Evolutionary conservation across 23 red algal genomes (phyloP).

Genomic region (Pyropia yezoensis): DNA sequence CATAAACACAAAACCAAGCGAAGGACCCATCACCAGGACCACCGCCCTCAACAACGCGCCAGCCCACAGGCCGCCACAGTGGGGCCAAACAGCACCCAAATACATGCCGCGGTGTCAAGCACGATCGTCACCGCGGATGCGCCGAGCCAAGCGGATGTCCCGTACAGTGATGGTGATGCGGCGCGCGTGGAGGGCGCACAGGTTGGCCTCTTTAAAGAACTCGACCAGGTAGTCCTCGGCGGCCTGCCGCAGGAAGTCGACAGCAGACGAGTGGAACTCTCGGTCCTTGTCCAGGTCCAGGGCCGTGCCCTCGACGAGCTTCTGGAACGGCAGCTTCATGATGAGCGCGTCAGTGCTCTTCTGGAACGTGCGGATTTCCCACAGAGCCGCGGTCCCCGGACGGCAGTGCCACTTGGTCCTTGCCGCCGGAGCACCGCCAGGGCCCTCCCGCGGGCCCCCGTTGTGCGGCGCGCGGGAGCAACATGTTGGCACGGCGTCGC

Average conservation of each 20-base stretch:
- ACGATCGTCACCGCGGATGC: constrained; percentile 26
- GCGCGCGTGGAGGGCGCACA: constrained; percentile 30
- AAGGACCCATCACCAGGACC: too few species aligned
- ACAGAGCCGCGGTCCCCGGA: constrained; percentile 16
- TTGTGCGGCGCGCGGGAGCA: too few species aligned
- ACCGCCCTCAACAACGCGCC: too few species aligned
- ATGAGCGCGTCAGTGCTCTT: constrained; percentile 20
- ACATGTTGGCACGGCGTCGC: too few species aligned
- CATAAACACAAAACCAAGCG: too few species aligned
- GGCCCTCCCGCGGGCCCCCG: too few species aligned
- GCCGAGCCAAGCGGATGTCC: constrained; percentile 26
- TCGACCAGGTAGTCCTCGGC: constrained; percentile 32
- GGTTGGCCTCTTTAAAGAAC: constrained; percentile 27
- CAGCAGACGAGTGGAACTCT: constrained; percentile 18
- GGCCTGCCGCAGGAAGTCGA: constrained; percentile 12
- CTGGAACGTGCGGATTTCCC: constrained; percentile 39
- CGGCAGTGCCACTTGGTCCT: constrained; percentile 18
- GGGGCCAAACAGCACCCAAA: too few species aligned
- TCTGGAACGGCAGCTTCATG: constrained; percentile 15
- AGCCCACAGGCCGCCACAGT: too few species aligned
- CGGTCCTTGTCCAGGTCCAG: too few species aligned
- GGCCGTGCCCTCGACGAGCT: constrained; percentile 10
- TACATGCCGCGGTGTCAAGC: constrained; percentile 15
- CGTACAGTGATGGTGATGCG: constrained; percentile 24
- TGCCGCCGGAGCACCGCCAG: too few species aligned